Conservation (phyloP, 1,284 basidiomycete genomes). For the Cronartium quercuum region DNA sequence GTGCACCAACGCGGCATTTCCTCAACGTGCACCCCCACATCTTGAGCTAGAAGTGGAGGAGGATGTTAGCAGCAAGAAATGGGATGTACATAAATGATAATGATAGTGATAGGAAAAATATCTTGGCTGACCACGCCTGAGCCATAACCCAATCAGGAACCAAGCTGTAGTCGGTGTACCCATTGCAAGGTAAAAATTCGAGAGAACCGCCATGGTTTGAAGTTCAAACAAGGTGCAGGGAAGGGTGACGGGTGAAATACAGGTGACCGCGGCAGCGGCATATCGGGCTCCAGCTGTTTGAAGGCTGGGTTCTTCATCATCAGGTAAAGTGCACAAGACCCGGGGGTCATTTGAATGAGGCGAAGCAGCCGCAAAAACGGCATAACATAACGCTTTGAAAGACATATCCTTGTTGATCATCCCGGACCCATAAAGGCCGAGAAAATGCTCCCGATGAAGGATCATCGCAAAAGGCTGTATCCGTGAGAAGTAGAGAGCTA, state of each 20-base stretch:
- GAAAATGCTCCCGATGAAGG: slow-evolving; percentile 8
- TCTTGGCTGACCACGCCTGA: background rate
- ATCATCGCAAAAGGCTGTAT: slow-evolving; percentile 10
- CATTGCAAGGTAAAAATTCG: background rate
- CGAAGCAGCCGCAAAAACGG: slow-evolving; percentile 26
- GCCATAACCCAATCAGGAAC: background rate
- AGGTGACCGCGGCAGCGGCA: background rate
- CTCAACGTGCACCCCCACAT: background rate
- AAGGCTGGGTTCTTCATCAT: background rate
- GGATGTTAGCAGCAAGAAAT: background rate
- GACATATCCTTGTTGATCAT: background rate
- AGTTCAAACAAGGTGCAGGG: slow-evolving; percentile 1
- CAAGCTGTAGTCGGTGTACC: slow-evolving; percentile 2
- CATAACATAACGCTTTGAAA: slow-evolving; percentile 16
- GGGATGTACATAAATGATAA: background rate
- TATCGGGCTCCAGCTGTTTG: slow-evolving; percentile 31
- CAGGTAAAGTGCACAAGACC: slow-evolving; percentile 3
- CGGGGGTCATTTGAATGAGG: slow-evolving; percentile 9
- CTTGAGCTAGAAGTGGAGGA: background rate
- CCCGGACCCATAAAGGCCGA: slow-evolving; percentile 4
- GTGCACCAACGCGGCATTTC: slow-evolving; percentile 17
- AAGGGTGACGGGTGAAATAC: background rate
- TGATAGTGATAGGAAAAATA: background rate
- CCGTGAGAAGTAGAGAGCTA: slow-evolving; percentile 9
- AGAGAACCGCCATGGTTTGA: slow-evolving; percentile 18